A percentile compares a stretch with the other conserved stretches of the same genome.
These are phyloP conservation scores for Lactifluus piperatus DNA, from an alignment of 768 basidiomycete species.

Conservation along the genomic window DNA sequence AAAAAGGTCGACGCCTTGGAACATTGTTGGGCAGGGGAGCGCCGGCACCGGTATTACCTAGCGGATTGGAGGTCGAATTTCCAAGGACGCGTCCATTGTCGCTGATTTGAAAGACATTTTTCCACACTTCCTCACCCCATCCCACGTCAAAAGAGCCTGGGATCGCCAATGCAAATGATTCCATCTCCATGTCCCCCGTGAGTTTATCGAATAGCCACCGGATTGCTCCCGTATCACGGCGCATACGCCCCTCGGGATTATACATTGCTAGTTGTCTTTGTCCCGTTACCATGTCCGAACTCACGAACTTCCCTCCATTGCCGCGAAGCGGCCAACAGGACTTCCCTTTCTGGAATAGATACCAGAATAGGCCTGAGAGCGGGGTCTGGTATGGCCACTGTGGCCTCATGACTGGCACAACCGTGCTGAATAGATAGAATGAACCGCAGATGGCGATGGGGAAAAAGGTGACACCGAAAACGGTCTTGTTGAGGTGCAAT, in stretches of 20 bases:
- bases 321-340: neutral
- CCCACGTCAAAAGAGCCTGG: constrained; percentile 2
- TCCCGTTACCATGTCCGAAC: neutral
- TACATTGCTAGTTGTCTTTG: neutral
- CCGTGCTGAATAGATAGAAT: constrained; percentile 9
- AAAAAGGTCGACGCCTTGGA: neutral
- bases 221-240: neutral
- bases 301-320: neutral
- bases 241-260: neutral
- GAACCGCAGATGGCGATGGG: constrained; percentile 7
- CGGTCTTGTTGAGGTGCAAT: constrained; percentile 21
- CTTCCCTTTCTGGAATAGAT: neutral
- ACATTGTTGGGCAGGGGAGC: neutral
- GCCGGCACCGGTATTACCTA: neutral
- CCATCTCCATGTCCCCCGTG: neutral
- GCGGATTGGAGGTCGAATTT: too few relatives aligned
- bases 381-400: constrained; percentile 13
- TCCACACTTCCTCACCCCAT: constrained; percentile 5
- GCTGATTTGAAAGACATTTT: neutral
- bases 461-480: constrained; percentile 1
- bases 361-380: constrained; percentile 4
- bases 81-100: too few relatives aligned
- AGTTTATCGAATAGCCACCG: neutral
- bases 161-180: constrained; percentile 1
- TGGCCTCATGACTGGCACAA: neutral